Evolutionary conservation across 2,329 filamentous ascomycete genomes (phyloP), one percentile per base, ranked within the genome.

Genomic region (Phyllosticta citriasiana): DNA sequence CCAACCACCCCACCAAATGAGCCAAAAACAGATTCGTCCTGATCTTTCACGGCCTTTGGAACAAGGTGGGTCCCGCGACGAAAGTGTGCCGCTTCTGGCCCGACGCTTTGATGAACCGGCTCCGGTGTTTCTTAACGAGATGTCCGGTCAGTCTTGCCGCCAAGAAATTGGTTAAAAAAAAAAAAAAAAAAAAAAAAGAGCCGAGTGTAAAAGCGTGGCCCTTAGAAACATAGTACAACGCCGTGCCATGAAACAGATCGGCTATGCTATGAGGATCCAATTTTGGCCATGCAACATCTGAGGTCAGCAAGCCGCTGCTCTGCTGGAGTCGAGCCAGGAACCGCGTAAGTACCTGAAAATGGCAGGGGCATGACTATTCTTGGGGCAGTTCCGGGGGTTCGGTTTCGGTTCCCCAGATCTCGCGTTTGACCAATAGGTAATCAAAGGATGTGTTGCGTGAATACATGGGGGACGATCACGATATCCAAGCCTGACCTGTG

Each of bases 1-100:
- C 58, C 53, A 55, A 50, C 14, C 26, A 27, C 58, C 58, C 58
- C 58, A 60, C 58, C 26, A 24, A 16, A 8, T 47, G 58, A n/a
- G 5, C 58, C 58, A 60, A 60, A 60, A 60, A 60, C 55, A 60
- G 35, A 55, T 16, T 10, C 12, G 53, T 10, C 27, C 35, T 53
- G 53, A 55, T 55, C 57, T 33, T 53, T 55, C 52, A 54, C 57
- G 57, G 53, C 40, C n/a, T n/a, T 19, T 47, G 40, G 40, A 47
- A 47, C 40, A 47, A 47, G 40, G 40, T 47, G 40, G 40, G 40
- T 47, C 40, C 14, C 6, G 40, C 40, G 40, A 47, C 16, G 14
- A 47, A 40, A 47, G 40, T 30, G n/a, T n/a, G 40, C 3, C n/a
- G 40, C 40, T 47, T 47, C 40, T 47, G 40, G 40, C 40, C 40